A percentile compares a stretch with the other conserved stretches of the same genome.
Conservation (phyloP, 2,329 filamentous ascomycete species). For the Nannizzia gypsea region DNA sequence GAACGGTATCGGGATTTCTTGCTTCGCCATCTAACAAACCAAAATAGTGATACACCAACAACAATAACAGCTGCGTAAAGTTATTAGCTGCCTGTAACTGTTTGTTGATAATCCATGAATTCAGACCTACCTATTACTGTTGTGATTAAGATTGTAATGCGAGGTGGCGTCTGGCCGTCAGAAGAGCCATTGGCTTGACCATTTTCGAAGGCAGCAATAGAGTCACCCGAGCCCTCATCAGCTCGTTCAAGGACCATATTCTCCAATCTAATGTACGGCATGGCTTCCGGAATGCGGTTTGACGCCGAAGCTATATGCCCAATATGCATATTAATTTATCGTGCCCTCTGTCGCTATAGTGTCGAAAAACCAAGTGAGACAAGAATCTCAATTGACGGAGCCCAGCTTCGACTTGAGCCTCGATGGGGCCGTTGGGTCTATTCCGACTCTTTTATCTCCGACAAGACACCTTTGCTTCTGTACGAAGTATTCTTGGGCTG, state of each 20-base stretch:
- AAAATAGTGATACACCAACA: not conserved
- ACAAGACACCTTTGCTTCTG: not conserved
- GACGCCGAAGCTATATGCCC: not conserved
- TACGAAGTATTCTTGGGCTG: not conserved
- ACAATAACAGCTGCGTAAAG: not conserved
- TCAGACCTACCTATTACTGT: not conserved
- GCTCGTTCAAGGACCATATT: not conserved
- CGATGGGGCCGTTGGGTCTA: not conserved
- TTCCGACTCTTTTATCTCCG: not conserved
- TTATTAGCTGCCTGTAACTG: not conserved
- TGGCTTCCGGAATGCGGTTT: not conserved
- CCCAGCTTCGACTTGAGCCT: not conserved
- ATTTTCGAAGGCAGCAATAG: not conserved
- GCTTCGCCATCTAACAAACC: not conserved
- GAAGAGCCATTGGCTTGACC: not conserved
- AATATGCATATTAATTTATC: not conserved
- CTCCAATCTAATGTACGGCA: not conserved
- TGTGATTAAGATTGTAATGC: not conserved
- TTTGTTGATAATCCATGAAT: not conserved
- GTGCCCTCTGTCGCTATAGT: not conserved
- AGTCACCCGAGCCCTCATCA: not conserved
- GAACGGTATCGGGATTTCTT: not conserved
- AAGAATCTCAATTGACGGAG: not conserved
- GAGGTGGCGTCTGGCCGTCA: not conserved
- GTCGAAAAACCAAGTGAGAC: not conserved